Evolutionary conservation across 2,329 filamentous ascomycete genomes (phyloP), one percentile per base, ranked within the genome.

Genomic region (Colletotrichum nymphaeae): DNA sequence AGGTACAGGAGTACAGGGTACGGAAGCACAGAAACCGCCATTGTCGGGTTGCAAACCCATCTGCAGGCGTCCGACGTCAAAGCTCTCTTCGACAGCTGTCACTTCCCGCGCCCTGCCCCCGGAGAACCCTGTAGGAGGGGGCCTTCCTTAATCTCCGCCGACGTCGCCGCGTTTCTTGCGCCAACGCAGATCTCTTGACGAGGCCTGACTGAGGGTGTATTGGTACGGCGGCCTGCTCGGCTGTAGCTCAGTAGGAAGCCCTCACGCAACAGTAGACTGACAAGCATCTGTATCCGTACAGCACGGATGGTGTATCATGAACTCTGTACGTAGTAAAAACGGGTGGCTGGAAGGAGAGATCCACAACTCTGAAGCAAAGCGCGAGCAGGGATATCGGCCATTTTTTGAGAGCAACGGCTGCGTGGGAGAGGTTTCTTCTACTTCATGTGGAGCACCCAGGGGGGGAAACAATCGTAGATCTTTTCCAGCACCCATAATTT

Each of bases 11-110:
- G 19, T 22, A 49, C 24, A 49, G 37, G 12, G 26, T 57, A 63
- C 35, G 28, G 64, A 26, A 56, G 35, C 52, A 63, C 57, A 53
- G 65, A 12, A 56, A 55, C 37, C 46, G 37, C 63, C 42, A 52
- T 22, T 8, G 26, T 35, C 56, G 55, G 49, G 49, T 52, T 12
- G 57, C 46, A 62, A 57, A 8, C 37, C 37, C 26, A n/a, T 63
- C 57, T 72, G 69, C 64, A 63, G 64, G 57, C 37, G 30, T 46
- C 69, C 65, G 69, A 72, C 69, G 69, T 72, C 65, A 69, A 72
- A 63, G 30, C 65, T 63, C 37, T 55, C 28, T 28, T 24, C 57
- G 57, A 72, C 65, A 72, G 69, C 69, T 58, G 69, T 72, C 69
- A 71, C 68, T 55, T 42, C 26, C 63, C 63, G 55, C 32, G 55